Conservation (phyloP, 495 filamentous ascomycete species). For the Penicillium turbatum region DNA sequence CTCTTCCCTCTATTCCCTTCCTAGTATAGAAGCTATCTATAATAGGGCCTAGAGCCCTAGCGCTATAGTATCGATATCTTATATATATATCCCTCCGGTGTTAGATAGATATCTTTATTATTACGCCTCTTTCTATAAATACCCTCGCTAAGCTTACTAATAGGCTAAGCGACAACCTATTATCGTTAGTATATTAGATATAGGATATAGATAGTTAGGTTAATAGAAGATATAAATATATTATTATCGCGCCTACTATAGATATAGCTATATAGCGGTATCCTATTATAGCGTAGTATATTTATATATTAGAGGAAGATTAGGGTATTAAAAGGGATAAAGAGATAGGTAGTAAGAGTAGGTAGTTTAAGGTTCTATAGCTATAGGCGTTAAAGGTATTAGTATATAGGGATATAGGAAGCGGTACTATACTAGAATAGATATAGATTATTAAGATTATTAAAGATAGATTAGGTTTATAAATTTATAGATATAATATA, state of each 20-base stretch:
- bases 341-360: slow-evolving; percentile 40
- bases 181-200: slow-evolving; percentile 64
- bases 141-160: slow-evolving; percentile 61
- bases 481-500: too few relatives aligned
- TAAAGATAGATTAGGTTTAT: slow-evolving; percentile 28
- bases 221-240: slow-evolving; percentile 35
- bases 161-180: slow-evolving; percentile 55
- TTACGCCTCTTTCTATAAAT: slow-evolving; percentile 68
- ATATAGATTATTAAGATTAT: slow-evolving; percentile 55
- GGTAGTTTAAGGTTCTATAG: slow-evolving; percentile 60
- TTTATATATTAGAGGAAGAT: slow-evolving; percentile 55
- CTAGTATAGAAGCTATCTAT: slow-evolving; percentile 60
- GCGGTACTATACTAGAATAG: slow-evolving; percentile 66
- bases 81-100: slow-evolving; percentile 70
- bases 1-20: slow-evolving; percentile 38
- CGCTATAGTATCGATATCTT: slow-evolving; percentile 47
- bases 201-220: slow-evolving; percentile 65
- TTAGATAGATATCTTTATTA: slow-evolving; percentile 69
- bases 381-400: slow-evolving; percentile 58
- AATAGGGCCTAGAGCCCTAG: slow-evolving; percentile 57
- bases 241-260: slow-evolving; percentile 65
- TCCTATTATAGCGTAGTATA: slow-evolving; percentile 62
- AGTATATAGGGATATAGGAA: slow-evolving; percentile 66
- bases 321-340: slow-evolving; percentile 47
- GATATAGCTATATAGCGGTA: slow-evolving; percentile 76